Base-by-base conservation (phyloP, 345 rosid species). In the Euphorbia tirucalli region DNA sequence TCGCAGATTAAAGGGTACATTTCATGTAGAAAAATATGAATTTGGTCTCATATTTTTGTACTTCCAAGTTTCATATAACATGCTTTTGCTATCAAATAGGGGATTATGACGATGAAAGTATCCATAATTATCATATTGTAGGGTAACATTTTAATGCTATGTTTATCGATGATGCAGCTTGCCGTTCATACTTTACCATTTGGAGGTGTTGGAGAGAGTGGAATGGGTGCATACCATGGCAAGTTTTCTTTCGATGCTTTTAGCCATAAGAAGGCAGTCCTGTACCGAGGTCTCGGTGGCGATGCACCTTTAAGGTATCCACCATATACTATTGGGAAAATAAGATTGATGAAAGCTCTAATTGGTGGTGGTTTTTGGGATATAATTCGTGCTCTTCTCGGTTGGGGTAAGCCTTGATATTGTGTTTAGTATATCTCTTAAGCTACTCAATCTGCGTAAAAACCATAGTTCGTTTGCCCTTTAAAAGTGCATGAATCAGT, bases 131-230 rank as follows among this genome's bases (percentile, higher is more conserved):
- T 3, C 52, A 10, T 46, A 19, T 56, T 56, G 8, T 18, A 13
- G 55, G 44, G 1, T 57, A 22, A 44, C 16, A 66, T 65, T 46
- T 46, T 25, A 22, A 52, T 27, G 49, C 15, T 58, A 61, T 24
- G 56, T 56, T 24, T 6, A 41, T 49, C 50, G 54, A 35, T 67
- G 14, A 27, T 80, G 83, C 88, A 95, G 99, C 86, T 93, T 69
- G 82, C 93, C 0, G 79, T 85, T 24, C 90, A 59, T 65, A 69
- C 81, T 32, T 66, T 96, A 48, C 99, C 99, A 27, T 96, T 96
- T 11, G 99, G 99, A 75, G 98, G 98, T 71, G 96, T 96, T 2
- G 98, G 97, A 46, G 96, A 93, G 75, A 93, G 99, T 37, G 98
- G 99, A 71, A 83, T 76, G 69, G 99, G 99, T 55, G 71, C 93